Percentiles rank a stretch among this genome's conserved stretches.
These are phyloP conservation scores for Diaporthe amygdali DNA, from an alignment of 2,329 filamentous ascomycete species.

Conservation along the genomic window DNA sequence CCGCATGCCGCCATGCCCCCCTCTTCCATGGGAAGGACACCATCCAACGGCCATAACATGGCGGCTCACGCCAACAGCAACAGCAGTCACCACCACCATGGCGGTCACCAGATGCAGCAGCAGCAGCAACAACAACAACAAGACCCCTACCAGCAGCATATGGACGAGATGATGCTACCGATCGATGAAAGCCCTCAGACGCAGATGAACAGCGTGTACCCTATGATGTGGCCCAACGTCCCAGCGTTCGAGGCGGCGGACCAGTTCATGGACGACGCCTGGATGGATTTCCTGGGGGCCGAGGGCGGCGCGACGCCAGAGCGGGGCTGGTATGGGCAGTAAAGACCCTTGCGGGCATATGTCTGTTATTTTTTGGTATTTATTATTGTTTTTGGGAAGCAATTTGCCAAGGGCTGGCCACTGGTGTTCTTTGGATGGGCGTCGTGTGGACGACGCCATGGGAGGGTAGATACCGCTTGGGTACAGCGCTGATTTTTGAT, in stretches of 20 bases:
- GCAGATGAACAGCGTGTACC: slow-evolving; percentile 47
- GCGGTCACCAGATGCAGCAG: slow-evolving; percentile 21
- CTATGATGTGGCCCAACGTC: slow-evolving; percentile 53
- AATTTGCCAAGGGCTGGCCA: not conserved
- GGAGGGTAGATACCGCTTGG: not conserved
- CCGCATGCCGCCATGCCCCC: slow-evolving; percentile 19
- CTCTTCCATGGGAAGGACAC: not conserved
- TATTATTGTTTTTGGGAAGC: not conserved
- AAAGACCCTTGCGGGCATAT: not conserved
- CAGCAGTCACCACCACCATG: slow-evolving; percentile 10
- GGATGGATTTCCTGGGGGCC: slow-evolving; percentile 41
- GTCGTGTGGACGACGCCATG: not conserved
- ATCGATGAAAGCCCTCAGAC: slow-evolving; percentile 46
- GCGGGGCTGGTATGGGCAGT: slow-evolving; percentile 25
- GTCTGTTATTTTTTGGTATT: not conserved
- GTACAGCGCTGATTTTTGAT: slow-evolving; percentile 11
- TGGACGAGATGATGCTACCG: slow-evolving; percentile 30
- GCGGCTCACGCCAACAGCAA: slow-evolving; percentile 9
- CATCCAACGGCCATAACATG: slow-evolving; percentile 9
- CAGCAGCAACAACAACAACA: slow-evolving; percentile 20
- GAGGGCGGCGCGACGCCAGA: slow-evolving; percentile 24
- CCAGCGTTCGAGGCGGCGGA: slow-evolving; percentile 42
- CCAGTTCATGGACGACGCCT: slow-evolving; percentile 43
- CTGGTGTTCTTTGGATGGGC: not conserved
- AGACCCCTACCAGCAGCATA: slow-evolving; percentile 25